Evolutionary conservation across 1,284 basidiomycete species (phyloP).

Genomic region (Coniophora puteana): DNA sequence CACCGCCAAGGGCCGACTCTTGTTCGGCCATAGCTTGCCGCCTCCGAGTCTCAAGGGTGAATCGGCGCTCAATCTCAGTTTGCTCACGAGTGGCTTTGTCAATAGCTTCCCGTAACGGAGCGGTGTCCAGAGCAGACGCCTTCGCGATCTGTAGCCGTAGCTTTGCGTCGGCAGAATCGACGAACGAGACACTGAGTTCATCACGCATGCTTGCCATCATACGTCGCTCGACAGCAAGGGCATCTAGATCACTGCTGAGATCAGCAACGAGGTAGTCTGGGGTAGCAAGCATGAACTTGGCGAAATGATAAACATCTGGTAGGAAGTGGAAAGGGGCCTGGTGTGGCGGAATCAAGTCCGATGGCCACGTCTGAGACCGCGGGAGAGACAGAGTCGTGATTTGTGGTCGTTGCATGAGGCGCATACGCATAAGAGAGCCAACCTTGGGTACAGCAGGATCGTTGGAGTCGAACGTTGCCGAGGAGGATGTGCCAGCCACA

Average conservation of each 20-base stretch:
- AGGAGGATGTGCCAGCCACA: constrained; percentile 39
- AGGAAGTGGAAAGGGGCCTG: constrained; percentile 95
- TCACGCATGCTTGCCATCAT: constrained; percentile 66
- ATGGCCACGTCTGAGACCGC: constrained; percentile 90
- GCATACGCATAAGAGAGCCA: constrained; percentile 73
- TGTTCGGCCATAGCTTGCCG: constrained; percentile 32
- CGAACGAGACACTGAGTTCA: constrained; percentile 74
- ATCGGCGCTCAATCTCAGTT: constrained; percentile 48
- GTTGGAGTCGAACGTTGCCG: constrained; percentile 31
- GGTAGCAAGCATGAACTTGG: constrained; percentile 96
- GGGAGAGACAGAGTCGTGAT: constrained; percentile 96
- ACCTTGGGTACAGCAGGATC: constrained; percentile 38
- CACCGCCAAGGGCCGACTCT: constrained; percentile 20
- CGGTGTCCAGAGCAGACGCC: constrained; percentile 70
- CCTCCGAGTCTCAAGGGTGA: constrained; percentile 34
- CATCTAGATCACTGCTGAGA: constrained; percentile 72
- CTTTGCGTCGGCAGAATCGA: constrained; percentile 76
- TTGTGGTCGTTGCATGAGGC: constrained; percentile 89
- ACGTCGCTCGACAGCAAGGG: constrained; percentile 67
- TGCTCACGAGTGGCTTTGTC: constrained; percentile 61
- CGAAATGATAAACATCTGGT: constrained; percentile 85
- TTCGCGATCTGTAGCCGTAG: constrained; percentile 77
- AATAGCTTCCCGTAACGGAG: constrained; percentile 49
- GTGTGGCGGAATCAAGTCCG: constrained; percentile 85
- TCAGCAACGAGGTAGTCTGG: constrained; percentile 78